phyloP scores from a whole-genome alignment of 2,329 filamentous ascomycete genomes.

The Gyromitra esculenta region DNA sequence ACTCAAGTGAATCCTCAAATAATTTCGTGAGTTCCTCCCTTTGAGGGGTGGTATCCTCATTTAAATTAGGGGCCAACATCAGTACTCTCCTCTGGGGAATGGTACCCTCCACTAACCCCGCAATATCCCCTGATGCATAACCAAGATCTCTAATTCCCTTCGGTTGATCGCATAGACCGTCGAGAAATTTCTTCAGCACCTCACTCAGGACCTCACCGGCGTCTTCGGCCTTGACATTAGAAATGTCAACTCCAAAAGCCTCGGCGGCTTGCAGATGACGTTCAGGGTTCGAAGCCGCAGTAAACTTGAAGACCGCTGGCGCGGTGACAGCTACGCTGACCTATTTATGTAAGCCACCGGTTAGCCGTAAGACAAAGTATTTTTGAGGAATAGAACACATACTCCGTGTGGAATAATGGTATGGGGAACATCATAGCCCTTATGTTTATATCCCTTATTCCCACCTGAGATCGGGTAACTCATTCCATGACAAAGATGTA shows the following conservation, averaged over 20 bases:
- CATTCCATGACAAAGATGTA: conserved; percentile 92
- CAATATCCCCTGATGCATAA: conserved; percentile 78
- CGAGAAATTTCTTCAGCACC: conserved; percentile 81
- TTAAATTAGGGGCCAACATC: conserved; percentile 86
- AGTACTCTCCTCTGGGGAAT: conserved; percentile 90
- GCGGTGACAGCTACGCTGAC: conserved; percentile 94
- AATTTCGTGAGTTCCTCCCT: conserved; percentile 75
- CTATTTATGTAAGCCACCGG: conserved; percentile 16
- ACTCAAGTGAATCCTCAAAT: conserved; percentile 72
- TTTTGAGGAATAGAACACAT: background rate
- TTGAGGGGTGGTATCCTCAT: conserved; percentile 74
- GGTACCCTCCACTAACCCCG: conserved; percentile 89
- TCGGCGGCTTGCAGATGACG: conserved; percentile 90
- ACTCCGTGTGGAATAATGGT: conserved; percentile 89
- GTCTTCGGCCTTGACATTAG: conserved; percentile 84
- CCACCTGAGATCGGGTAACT: conserved; percentile 96
- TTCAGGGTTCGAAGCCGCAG: conserved; percentile 87
- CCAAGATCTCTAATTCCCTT: conserved; percentile 83
- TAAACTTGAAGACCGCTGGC: conserved; percentile 93
- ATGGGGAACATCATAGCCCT: conserved; percentile 79
- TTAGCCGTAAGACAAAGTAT: conserved; percentile 36
- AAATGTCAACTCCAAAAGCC: conserved; percentile 88
- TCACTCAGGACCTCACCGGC: conserved; percentile 89
- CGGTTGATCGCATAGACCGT: conserved; percentile 88
- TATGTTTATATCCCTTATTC: conserved; percentile 83